Percentiles rank a stretch among this genome's conserved stretches.
phyloP scores from a whole-genome alignment of 2,329 filamentous ascomycete species.

The Podosphaera aphanis region DNA sequence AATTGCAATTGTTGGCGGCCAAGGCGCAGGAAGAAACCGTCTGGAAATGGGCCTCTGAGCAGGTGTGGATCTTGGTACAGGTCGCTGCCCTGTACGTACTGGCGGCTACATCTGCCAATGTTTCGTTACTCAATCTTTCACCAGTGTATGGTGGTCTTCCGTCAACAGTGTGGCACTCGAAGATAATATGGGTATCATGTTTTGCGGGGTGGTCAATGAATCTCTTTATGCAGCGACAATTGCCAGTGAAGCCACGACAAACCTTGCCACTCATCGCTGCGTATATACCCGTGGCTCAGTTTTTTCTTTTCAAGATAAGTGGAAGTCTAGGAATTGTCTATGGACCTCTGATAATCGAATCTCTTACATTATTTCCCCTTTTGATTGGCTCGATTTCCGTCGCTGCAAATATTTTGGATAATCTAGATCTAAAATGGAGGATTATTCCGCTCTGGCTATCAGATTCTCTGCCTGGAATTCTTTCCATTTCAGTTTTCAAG shows the following conservation, averaged over 20 bases:
- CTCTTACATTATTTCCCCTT: constrained; percentile 47
- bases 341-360: constrained; percentile 57
- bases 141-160: constrained; percentile 79
- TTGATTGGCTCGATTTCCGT: constrained; percentile 38
- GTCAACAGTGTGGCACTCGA: constrained; percentile 45
- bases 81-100: constrained; percentile 26
- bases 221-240: constrained; percentile 25
- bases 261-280: constrained; percentile 51
- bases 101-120: constrained; percentile 40
- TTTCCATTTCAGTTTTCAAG: constrained; percentile 42
- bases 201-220: constrained; percentile 53
- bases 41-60: constrained; percentile 12
- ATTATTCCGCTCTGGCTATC: constrained; percentile 26
- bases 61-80: constrained; percentile 15
- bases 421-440: constrained; percentile 26
- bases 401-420: constrained; percentile 40
- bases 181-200: constrained; percentile 39
- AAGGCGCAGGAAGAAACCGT: constrained; percentile 16
- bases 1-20: constrained; percentile 14
- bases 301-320: constrained; percentile 44
- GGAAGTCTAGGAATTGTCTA: constrained; percentile 38
- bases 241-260: constrained; percentile 25
- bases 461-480: constrained; percentile 41
- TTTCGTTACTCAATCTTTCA: constrained; percentile 54
- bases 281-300: constrained; percentile 52